A percentile compares a stretch with the other conserved stretches of the same genome.
phyloP scores from a whole-genome alignment of 768 basidiomycete genomes.

The Suillus placidus region DNA sequence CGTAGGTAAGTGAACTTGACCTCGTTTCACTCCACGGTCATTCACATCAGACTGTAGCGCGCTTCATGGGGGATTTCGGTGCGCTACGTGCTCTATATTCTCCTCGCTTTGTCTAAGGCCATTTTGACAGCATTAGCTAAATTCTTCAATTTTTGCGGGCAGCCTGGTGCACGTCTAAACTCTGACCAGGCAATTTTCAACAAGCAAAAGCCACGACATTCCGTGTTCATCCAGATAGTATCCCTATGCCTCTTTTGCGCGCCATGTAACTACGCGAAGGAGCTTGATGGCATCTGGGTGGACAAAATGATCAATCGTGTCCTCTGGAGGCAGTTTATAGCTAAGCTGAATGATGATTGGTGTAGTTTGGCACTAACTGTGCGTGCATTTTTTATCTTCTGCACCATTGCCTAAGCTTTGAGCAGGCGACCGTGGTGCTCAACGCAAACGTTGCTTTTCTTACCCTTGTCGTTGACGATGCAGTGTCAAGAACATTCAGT shows the following conservation, averaged over 20 bases:
- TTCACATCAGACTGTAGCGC: slow-evolving; percentile 29
- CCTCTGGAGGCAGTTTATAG: slow-evolving; percentile 44
- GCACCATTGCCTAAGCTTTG: not conserved
- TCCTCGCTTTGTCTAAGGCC: not conserved
- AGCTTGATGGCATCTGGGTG: slow-evolving; percentile 45
- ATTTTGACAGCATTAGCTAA: slow-evolving; percentile 24
- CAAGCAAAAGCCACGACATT: slow-evolving; percentile 14
- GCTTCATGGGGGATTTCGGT: slow-evolving; percentile 48
- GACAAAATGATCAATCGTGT: slow-evolving; percentile 42
- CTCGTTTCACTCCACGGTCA: not conserved
- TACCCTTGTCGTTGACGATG: slow-evolving; percentile 35
- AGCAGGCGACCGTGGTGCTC: slow-evolving; percentile 50
- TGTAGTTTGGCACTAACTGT: slow-evolving; percentile 51
- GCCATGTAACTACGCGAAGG: slow-evolving; percentile 45
- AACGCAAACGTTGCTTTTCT: slow-evolving; percentile 56
- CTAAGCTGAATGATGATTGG: slow-evolving; percentile 48
- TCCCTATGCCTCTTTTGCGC: slow-evolving; percentile 47
- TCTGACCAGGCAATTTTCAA: slow-evolving; percentile 28
- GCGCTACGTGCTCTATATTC: slow-evolving; percentile 9
- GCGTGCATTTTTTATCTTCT: slow-evolving; percentile 18
- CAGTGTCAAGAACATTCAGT: slow-evolving; percentile 35
- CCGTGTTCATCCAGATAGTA: slow-evolving; percentile 37
- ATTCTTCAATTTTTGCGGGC: slow-evolving; percentile 40
- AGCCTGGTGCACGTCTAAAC: slow-evolving; percentile 38
- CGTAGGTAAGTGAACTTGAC: not conserved